phyloP scores from a whole-genome alignment of 495 filamentous ascomycete genomes.

The Astrocystis sublimbata region DNA sequence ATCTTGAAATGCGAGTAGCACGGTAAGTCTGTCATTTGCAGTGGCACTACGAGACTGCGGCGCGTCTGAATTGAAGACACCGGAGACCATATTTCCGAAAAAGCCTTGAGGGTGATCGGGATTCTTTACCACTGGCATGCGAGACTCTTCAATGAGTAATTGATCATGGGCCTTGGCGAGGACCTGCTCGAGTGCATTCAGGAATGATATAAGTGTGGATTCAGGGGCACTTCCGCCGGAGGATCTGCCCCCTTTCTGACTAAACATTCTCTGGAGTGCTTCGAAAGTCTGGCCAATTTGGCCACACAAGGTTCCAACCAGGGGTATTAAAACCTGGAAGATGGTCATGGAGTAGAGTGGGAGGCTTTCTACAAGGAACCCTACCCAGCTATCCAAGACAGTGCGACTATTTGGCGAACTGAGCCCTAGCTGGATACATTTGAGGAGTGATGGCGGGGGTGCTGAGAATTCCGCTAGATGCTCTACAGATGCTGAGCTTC shows the following conservation, averaged over 20 bases:
- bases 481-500: slow-evolving; percentile 29
- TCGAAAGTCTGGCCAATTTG: slow-evolving; percentile 72
- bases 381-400: slow-evolving; percentile 87
- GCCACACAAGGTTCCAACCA: slow-evolving; percentile 84
- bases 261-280: slow-evolving; percentile 60
- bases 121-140: slow-evolving; percentile 64
- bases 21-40: slow-evolving; percentile 91
- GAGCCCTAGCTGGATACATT: slow-evolving; percentile 81
- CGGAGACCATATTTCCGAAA: slow-evolving; percentile 96
- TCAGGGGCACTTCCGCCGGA: slow-evolving; percentile 54
- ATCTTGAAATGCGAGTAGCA: slow-evolving; percentile 95
- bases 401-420: slow-evolving; percentile 70
- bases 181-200: slow-evolving; percentile 88
- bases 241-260: slow-evolving; percentile 33
- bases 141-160: slow-evolving; percentile 73
- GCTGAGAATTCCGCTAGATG: slow-evolving; percentile 39
- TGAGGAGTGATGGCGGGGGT: slow-evolving; percentile 74
- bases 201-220: slow-evolving; percentile 68
- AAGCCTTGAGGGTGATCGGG: slow-evolving; percentile 88
- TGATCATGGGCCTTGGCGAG: slow-evolving; percentile 86
- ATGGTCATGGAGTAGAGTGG: slow-evolving; percentile 79
- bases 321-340: slow-evolving; percentile 84
- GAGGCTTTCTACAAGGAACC: slow-evolving; percentile 80
- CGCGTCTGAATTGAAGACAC: slow-evolving; percentile 80
- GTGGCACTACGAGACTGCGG: slow-evolving; percentile 71